Base-by-base conservation (phyloP, 2,329 filamentous ascomycete species). In the Gnomoniopsis smithogilvyi region DNA sequence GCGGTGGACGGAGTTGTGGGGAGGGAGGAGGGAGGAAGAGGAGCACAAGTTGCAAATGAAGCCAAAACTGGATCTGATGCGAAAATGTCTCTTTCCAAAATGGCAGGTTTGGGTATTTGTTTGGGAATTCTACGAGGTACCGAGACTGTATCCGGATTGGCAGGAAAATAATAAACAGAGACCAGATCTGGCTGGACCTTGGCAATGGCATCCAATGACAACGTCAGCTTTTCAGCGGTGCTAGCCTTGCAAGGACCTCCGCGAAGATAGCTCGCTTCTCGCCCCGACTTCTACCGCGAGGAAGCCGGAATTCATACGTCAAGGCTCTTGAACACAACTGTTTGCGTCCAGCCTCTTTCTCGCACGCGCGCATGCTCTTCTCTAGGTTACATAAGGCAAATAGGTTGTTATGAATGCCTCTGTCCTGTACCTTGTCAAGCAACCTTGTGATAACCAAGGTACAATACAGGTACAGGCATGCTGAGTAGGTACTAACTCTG, bases 71-170 rank as follows among this genome's bases (percentile, higher is more conserved):
- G 45, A 54, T 50, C 43, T 50, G 56, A 34, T 36, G 51, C 51
- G 50, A 56, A 49, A 58, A 53, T 52, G 56, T 34, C 48, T 58
- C 56, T 52, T 36, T 48, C 15, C 46, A 34, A 22, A 22, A 48
- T 24, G 6, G 46, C 46, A 48, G 6, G 24, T 48, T n/a, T 45
- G 19, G 43, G 43, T 41, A n/a, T 15, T 14, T 6, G 38, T 41
- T 14, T 41, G 38, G 38, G 3, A 14, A n/a, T 41, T 41, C 26
- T 30, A 4, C 26, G 4, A 30, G 26, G 26, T 30, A 30, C 26
- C 26, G 51, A 43, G 30, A 43, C 51, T 53, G 15, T 34, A 45
- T 30, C 24, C 51, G 17, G 22, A 52, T 53, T 58, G 49, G 56
- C 22, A 30, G 26, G n/a, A 51, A 33, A 58, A 36, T 6, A 30